These are phyloP conservation scores for Catharanthus roseus DNA, from an alignment of 257 asterid species.

Conservation along the genomic window DNA sequence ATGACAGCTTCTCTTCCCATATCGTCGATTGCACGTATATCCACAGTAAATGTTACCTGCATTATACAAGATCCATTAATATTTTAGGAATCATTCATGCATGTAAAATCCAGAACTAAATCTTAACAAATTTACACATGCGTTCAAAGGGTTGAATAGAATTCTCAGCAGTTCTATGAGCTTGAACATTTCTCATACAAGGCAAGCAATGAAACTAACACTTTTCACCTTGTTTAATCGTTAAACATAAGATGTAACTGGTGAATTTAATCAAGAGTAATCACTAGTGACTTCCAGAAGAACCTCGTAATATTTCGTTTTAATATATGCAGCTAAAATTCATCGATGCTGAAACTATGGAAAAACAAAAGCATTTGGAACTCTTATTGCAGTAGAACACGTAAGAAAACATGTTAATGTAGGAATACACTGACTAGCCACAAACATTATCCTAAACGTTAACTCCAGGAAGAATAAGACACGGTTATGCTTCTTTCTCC, in stretches of 20 bases:
- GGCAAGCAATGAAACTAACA: not conserved
- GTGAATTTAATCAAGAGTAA: not conserved
- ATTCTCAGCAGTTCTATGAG: not conserved
- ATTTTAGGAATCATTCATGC: not conserved
- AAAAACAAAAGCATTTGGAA: not conserved
- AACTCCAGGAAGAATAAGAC: not conserved
- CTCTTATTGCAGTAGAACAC: not conserved
- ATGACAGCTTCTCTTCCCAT: conserved; percentile 83
- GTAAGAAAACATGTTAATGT: not conserved
- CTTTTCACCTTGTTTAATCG: too few species aligned
- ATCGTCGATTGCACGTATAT: conserved; percentile 88
- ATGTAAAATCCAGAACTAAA: not conserved
- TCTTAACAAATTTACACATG: not conserved
- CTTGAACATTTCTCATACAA: not conserved
- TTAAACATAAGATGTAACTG: not conserved
- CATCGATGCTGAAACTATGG: not conserved
- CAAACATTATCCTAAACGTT: not conserved
- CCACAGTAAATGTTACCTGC: conserved; percentile 88
- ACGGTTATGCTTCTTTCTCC: not conserved
- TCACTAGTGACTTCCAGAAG: not conserved
- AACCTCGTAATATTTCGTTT: not conserved
- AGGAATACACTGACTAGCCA: not conserved
- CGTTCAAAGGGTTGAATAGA: not conserved
- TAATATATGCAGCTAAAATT: not conserved
- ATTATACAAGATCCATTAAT: not conserved